phyloP scores from a whole-genome alignment of 2,329 filamentous ascomycete genomes.

The Diaporthe velutina region DNA sequence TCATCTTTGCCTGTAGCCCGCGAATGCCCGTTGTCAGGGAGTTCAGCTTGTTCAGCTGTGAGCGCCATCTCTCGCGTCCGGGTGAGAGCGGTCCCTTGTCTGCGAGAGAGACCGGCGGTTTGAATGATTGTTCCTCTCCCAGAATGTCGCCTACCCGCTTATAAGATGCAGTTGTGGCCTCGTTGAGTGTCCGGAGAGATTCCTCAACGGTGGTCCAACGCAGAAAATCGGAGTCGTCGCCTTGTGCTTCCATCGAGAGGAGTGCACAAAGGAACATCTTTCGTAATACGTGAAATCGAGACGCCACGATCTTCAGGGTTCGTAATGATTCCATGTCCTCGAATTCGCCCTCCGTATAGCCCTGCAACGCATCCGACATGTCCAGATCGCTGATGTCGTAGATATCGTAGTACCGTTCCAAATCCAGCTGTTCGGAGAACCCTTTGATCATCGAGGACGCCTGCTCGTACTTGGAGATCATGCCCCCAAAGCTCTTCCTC shows the following conservation, averaged over 20 bases:
- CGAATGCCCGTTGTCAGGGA: conserved; percentile 91
- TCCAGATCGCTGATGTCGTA: conserved; percentile 84
- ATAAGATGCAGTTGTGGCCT: conserved; percentile 72
- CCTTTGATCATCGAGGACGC: conserved; percentile 77
- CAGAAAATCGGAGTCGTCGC: conserved; percentile 80
- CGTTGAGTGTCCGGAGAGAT: conserved; percentile 76
- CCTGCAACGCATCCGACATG: conserved; percentile 76
- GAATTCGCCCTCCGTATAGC: conserved; percentile 74
- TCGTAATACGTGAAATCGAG: conserved; percentile 82
- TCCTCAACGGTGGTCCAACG: conserved; percentile 85
- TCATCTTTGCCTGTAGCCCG: conserved; percentile 93
- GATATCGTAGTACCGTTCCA: conserved; percentile 94
- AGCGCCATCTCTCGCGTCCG: conserved; percentile 84
- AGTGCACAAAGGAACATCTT: conserved; percentile 92
- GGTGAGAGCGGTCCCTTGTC: conserved; percentile 75
- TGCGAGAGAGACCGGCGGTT: conserved; percentile 63
- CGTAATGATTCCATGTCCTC: conserved; percentile 85
- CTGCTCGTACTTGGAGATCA: conserved; percentile 79
- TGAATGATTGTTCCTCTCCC: conserved; percentile 80
- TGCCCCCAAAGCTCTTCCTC: conserved; percentile 75
- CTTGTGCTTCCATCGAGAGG: conserved; percentile 86
- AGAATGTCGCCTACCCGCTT: conserved; percentile 77
- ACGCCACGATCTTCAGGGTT: conserved; percentile 83
- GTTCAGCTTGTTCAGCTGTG: conserved; percentile 89
- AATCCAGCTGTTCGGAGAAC: conserved; percentile 82